These are phyloP conservation scores for Alternaria gansuensis DNA, from an alignment of 2,329 filamentous ascomycete species.

Conservation along the genomic window DNA sequence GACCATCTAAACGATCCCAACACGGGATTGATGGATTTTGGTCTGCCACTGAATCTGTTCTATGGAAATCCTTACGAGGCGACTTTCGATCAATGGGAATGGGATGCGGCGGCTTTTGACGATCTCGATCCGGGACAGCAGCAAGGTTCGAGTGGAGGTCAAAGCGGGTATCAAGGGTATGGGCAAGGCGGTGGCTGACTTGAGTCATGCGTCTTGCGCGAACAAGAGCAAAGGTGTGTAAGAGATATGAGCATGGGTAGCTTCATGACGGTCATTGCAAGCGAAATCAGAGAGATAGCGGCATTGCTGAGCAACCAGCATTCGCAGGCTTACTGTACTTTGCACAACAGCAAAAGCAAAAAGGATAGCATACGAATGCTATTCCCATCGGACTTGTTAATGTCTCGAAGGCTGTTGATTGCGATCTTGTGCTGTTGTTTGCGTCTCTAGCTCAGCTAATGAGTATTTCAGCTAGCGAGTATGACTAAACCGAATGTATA, in stretches of 20 bases:
- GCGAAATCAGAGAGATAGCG: neutral
- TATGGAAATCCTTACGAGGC: conserved; percentile 27
- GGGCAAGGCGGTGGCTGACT: neutral
- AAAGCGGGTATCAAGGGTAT: neutral
- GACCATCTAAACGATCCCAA: conserved; percentile 2
- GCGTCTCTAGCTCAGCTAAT: neutral
- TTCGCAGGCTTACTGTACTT: neutral
- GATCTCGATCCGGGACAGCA: neutral
- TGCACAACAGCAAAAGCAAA: neutral
- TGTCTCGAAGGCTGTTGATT: too few species aligned
- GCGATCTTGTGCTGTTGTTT: neutral
- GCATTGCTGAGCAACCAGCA: neutral
- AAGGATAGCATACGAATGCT: neutral
- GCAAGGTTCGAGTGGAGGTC: neutral
- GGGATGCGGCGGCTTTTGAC: conserved; percentile 8
- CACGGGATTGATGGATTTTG: neutral
- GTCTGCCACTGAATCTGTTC: conserved; percentile 14
- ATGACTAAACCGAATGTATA: neutral
- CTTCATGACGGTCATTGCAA: neutral
- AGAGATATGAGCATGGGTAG: neutral
- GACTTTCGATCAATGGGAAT: conserved; percentile 23
- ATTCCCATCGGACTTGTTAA: neutral
- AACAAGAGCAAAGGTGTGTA: neutral
- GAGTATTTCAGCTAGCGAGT: neutral
- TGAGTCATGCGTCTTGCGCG: neutral